These are phyloP conservation scores for Colletotrichum magnum DNA, from an alignment of 2,329 filamentous ascomycete species.

Conservation along the genomic window DNA sequence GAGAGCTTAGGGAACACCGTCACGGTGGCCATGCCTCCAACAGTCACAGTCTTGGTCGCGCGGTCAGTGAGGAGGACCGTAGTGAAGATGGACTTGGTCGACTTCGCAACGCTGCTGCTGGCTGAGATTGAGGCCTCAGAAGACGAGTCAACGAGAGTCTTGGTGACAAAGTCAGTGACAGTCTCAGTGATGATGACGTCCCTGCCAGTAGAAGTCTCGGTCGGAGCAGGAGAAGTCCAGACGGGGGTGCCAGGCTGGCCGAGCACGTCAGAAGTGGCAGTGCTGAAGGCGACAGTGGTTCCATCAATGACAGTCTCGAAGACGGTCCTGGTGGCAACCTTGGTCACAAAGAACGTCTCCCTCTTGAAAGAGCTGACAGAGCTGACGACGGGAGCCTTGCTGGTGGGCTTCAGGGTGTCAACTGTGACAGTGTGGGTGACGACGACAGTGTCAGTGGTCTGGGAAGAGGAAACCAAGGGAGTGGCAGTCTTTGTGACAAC, in stretches of 20 bases:
- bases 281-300: constrained; percentile 28
- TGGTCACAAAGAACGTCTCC: constrained; percentile 18
- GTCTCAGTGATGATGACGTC: constrained; percentile 23
- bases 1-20: constrained; percentile 26
- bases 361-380: constrained; percentile 11
- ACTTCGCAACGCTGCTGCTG: constrained; percentile 1
- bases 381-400: constrained; percentile 7
- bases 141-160: constrained; percentile 8
- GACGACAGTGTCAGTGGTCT: constrained; percentile 26
- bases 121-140: constrained; percentile 10
- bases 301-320: constrained; percentile 30
- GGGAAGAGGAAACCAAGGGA: constrained; percentile 1
- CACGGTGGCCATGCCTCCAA: constrained; percentile 25
- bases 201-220: constrained; percentile 8
- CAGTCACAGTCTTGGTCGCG: constrained; percentile 37
- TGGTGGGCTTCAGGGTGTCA: constrained; percentile 24
- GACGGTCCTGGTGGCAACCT: constrained; percentile 33
- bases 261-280: constrained; percentile 31
- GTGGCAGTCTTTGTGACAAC: constrained; percentile 8
- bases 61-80: constrained; percentile 33
- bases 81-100: constrained; percentile 26
- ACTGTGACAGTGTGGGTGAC: constrained; percentile 37
- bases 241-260: constrained; percentile 8
- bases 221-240: constrained; percentile 2
- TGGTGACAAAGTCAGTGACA: constrained; percentile 20